Evolutionary conservation across 2,329 filamentous ascomycete genomes (phyloP), one percentile per base, ranked within the genome.

Genomic region (Pezizomycotina sp.): DNA sequence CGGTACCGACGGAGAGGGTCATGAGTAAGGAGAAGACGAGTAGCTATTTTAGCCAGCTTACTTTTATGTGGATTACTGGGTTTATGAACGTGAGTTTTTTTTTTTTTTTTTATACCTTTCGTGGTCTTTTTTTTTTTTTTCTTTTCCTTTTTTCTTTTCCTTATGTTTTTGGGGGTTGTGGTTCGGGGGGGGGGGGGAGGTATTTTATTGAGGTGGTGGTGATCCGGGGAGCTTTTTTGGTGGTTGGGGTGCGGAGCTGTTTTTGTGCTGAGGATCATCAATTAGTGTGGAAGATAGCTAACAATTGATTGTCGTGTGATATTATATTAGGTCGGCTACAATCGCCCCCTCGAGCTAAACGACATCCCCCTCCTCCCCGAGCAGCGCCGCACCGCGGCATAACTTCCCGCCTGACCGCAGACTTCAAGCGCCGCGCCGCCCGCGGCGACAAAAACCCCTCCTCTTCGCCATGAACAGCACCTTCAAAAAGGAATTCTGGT

Each of bases 351-450:
- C 2, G 77, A 92, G 52, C 60, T 74, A 36, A 79, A 78, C 48
- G 89, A 98, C 55, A 72, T 98, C 38, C 95, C 83, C 77, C 61
- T 65, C 1, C 78, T 95, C 48, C 93, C 93, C 46, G 84, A 84
- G 0, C 62, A 78, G 42, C 68, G 89, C 42, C 68, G 71, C 10
- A 73, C 81, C 27, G 72, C 45, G 61, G 71, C 7, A 62, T 92
- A 56, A 73, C 78, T 5, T 57, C 60, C 5, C 76, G 66, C 47
- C 60, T 92, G 28, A 66, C 74, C 42, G 63, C 61, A 4, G 69
- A 77, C 0, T 84, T 93, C 54, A 62, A 75, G 43, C 68, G 63
- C 46, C 68, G 80, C n/a, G 62, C 71, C 4, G 65, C 69, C 28
- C 63, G 67, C 16, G 78, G 79, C 36, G 69, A 76, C 36, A 75